Evolutionary conservation across 192 early-diverging fungal species (phyloP).

Genomic region (Phlyctochytrium arcticum): DNA sequence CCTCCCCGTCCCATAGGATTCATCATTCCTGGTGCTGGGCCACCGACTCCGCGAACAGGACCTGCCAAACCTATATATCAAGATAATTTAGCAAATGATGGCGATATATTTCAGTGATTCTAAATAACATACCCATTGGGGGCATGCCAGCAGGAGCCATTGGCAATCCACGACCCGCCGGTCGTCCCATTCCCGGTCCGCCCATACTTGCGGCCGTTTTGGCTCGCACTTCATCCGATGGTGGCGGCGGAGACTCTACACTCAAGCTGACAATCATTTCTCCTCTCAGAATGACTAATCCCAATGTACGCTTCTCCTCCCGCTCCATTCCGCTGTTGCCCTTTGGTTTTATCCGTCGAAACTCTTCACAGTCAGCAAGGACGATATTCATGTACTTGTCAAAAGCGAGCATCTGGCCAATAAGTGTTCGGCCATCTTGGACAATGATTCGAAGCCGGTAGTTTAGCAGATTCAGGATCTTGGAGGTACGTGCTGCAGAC

Average conservation of each 20-base stretch:
- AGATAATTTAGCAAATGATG: slow-evolving; percentile 15
- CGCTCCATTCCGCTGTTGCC: slow-evolving; percentile 48
- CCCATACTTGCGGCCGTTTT: slow-evolving; percentile 18
- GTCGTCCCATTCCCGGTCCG: slow-evolving; percentile 75
- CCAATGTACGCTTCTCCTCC: slow-evolving; percentile 88
- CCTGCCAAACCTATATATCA: slow-evolving; percentile 24
- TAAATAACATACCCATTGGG: slow-evolving; percentile 21
- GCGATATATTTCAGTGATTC: background rate
- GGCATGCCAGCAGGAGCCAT: slow-evolving; percentile 43
- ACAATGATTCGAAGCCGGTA: slow-evolving; percentile 90
- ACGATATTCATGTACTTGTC: slow-evolving; percentile 99
- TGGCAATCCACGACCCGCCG: slow-evolving; percentile 76
- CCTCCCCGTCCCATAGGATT: slow-evolving; percentile 65
- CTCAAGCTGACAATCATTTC: slow-evolving; percentile 88
- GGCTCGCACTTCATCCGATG: slow-evolving; percentile 36
- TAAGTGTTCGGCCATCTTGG: slow-evolving; percentile 83
- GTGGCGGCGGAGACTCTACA: slow-evolving; percentile 86
- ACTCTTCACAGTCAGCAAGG: slow-evolving; percentile 95
- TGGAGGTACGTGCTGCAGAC: slow-evolving; percentile 46
- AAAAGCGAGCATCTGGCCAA: slow-evolving; percentile 98
- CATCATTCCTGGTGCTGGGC: slow-evolving; percentile 88
- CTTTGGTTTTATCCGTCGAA: slow-evolving; percentile 85
- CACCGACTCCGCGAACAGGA: slow-evolving; percentile 94
- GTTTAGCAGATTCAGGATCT: slow-evolving; percentile 93
- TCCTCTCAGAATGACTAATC: slow-evolving; percentile 90